These are phyloP conservation scores for Phytophthora citrophthora DNA, from an alignment of 352 stramenopile species.

Conservation along the genomic window DNA sequence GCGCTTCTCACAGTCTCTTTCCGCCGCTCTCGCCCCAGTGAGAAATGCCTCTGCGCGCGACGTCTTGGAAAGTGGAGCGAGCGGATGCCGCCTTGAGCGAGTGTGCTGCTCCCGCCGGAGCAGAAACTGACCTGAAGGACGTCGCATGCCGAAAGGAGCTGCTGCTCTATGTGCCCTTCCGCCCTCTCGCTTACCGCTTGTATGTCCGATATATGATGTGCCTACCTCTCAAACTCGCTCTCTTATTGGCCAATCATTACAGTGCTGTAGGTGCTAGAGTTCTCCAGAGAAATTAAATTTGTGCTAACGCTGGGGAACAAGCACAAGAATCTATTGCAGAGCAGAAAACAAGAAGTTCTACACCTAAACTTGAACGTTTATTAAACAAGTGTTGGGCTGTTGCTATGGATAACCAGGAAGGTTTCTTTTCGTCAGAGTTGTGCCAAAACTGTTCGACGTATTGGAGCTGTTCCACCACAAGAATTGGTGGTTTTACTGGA, in stretches of 20 bases:
- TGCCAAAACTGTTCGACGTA: too few relatives aligned
- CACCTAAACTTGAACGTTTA: too few relatives aligned
- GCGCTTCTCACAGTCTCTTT: not conserved
- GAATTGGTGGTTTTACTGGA: not conserved
- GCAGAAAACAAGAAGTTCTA: too few relatives aligned
- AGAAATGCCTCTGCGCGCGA: slow-evolving; percentile 1
- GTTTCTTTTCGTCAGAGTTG: too few relatives aligned
- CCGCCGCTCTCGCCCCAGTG: not conserved
- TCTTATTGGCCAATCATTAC: not conserved
- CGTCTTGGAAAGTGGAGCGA: not conserved
- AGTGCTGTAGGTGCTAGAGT: too few relatives aligned
- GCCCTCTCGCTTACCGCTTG: not conserved
- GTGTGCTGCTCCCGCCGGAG: not conserved
- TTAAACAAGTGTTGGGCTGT: too few relatives aligned
- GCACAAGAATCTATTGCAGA: too few relatives aligned
- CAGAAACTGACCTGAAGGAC: not conserved
- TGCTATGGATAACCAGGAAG: too few relatives aligned
- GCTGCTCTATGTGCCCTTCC: not conserved
- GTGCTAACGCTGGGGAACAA: too few relatives aligned
- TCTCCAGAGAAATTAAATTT: too few relatives aligned
- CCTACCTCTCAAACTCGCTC: not conserved
- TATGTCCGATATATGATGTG: slow-evolving; percentile 1
- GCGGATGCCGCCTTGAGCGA: not conserved
- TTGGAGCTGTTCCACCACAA: too few relatives aligned
- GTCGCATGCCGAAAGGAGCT: not conserved